Base-by-base conservation (phyloP, 768 basidiomycete species). In the Rhizopogon vesiculosus region DNA sequence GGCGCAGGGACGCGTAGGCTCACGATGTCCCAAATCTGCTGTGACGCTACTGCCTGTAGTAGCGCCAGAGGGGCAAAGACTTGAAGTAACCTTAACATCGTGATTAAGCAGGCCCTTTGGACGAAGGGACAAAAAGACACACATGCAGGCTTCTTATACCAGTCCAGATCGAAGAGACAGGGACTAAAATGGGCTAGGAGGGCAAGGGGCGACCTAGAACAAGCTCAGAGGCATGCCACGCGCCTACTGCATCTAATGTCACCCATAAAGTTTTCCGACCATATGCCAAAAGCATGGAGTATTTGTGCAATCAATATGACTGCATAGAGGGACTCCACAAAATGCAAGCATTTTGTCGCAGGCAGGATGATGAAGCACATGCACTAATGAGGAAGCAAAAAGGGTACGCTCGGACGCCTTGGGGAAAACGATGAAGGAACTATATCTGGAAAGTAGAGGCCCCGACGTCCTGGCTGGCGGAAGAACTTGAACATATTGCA, bases 11-110 rank as follows among this genome's bases (percentile, higher is more conserved):
- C 39, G 7, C 33, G 22, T 56, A 29, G 12, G 12, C 79, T 53
- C 59, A 82, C 81, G 31, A 80, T 74, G 53, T 80, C 81, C 71
- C 73, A 80, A 54, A 83, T 82, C 53, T 82, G 79, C 58, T 81
- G 81, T 15, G 75, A 78, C 40, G 69, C 66, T 41, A 59, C 71
- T 6, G 58, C 53, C 31, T 63, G 54, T 45, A 69, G 25, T 2
- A 62, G 41, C 41, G 60, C 62, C 35, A 69, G 56, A 35, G 54
- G 59, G 45, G 58, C 35, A 44, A 51, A 54, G 48, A 48, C 33
- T 19, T 19, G 29, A 13, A 48, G 45, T 18, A 18, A 33, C 18
- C 10, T 33, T 13, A 48, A 7, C 45, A 48, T 48, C 31, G 7
- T 33, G 18, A 46, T 18, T 1, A 8, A 4, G 1, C 12, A 19